Evolutionary conservation across 2,329 filamentous ascomycete species (phyloP).

Genomic region (Calonectria montana): DNA sequence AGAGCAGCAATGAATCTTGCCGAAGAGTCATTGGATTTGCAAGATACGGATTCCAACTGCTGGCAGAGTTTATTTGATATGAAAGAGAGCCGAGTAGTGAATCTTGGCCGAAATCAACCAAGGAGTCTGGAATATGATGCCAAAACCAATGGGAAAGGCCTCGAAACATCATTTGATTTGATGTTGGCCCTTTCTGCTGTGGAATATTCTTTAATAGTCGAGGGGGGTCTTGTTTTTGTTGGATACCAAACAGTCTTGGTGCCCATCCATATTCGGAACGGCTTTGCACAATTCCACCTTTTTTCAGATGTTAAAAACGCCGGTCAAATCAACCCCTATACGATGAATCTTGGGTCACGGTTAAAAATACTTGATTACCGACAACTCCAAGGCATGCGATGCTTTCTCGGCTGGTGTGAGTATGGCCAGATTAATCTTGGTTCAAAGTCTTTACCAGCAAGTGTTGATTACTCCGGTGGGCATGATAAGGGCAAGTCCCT

Average conservation of each 20-base stretch:
- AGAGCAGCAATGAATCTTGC: not conserved
- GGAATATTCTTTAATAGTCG: not conserved
- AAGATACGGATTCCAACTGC: not conserved
- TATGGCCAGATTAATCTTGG: not conserved
- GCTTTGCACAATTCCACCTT: not conserved
- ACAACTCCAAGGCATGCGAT: not conserved
- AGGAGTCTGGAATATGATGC: not conserved
- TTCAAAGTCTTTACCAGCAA: not conserved
- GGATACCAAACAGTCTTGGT: not conserved
- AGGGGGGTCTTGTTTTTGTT: not conserved
- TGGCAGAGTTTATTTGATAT: not conserved
- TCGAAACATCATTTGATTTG: not conserved
- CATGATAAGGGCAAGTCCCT: not conserved
- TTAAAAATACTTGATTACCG: not conserved
- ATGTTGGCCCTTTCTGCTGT: not conserved
- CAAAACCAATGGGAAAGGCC: not conserved
- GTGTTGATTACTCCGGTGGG: not conserved
- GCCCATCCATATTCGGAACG: not conserved
- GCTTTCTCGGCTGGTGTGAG: conserved; percentile 1
- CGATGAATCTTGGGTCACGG: not conserved
- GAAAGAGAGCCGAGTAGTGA: not conserved
- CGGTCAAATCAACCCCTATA: not conserved
- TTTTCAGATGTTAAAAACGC: not conserved
- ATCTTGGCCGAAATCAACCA: not conserved
- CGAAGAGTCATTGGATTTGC: not conserved